Evolutionary conservation across 1,284 basidiomycete species (phyloP), one percentile per base, ranked within the genome.

Genomic region (Ceratobasidium sp.): DNA sequence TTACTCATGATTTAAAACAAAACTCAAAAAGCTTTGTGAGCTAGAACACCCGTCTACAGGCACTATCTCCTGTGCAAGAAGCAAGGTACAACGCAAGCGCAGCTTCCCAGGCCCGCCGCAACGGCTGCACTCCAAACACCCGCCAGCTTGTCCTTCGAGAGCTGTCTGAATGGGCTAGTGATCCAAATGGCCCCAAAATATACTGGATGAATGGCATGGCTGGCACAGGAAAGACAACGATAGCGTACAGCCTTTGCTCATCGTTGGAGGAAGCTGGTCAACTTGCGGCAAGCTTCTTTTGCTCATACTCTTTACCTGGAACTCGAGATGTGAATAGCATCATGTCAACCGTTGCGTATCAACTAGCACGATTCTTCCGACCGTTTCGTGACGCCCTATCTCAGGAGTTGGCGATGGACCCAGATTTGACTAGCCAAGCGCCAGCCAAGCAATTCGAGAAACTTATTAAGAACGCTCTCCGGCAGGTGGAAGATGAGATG

Each of bases 231-330:
- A 78, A 78, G 58, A 74, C 77, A 9, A 76, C 76, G 8, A 75
- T 78, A 32, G 76, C 77, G 21, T 60, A 75, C 62, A 77, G 78
- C 3, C 53, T 78, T 3, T 76, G 77, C n/a, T 48, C 71, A 2
- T 28, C 67, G 3, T 71, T 71, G n/a, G 36, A 67, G n/a, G 28
- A 10, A 10, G n/a, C 65, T 10, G 48, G 70, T 5, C 55, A 32
- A 5, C 79, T 80, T 8, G 79, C 77, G 2, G 80, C 79, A 1
- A 79, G 76, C 10, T 59, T 59, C 23, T 81, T 80, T 74, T 81
- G 78, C 58, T 78, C 79, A 9, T 75, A 79, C 0, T 75, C 55
- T 26, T 39, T 39, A 18, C 48, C 62, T 18, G 53, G 41, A 9
- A 41, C 62, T 14, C 34, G 46, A 10, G 55, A 74, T 18, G 50